Percentiles rank a stretch among this genome's conserved stretches.
Evolutionary conservation across 805 yeast species (phyloP).

Genomic region (Candida stauntonica): DNA sequence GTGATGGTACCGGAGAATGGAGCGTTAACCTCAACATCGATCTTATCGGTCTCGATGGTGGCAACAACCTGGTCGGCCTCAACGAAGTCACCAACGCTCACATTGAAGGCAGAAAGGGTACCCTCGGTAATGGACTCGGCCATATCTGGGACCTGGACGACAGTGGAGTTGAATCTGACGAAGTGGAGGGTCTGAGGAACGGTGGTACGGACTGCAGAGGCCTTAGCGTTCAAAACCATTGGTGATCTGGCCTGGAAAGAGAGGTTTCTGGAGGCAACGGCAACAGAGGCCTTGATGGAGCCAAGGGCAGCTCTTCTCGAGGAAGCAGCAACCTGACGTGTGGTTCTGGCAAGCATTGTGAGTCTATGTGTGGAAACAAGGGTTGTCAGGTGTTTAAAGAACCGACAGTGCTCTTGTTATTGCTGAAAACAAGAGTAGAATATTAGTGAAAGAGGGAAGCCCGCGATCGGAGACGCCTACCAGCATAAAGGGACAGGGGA

Average conservation of each 20-base stretch:
- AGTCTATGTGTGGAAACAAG: background rate
- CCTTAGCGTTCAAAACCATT: no score
- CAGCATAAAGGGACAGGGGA: no score
- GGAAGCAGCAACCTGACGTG: slow-evolving; percentile 10
- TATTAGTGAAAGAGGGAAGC: slow-evolving; percentile 3
- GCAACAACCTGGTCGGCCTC: slow-evolving; percentile 87
- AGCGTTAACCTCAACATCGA: slow-evolving; percentile 94
- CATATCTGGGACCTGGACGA: slow-evolving; percentile 94
- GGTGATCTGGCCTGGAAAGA: no score
- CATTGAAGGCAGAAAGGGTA: slow-evolving; percentile 66
- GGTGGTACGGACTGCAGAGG: slow-evolving; percentile 2
- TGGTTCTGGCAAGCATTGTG: slow-evolving; percentile 14
- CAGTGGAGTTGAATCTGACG: slow-evolving; percentile 35
- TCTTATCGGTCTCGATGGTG: slow-evolving; percentile 97
- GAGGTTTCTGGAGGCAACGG: slow-evolving; percentile 9
- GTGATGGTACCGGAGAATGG: slow-evolving; percentile 88
- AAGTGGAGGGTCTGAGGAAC: slow-evolving; percentile 3
- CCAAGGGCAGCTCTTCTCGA: slow-evolving; percentile 8
- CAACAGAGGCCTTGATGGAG: slow-evolving; percentile 4
- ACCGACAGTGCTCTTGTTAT: no score
- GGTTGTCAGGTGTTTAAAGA: no score
- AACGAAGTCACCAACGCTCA: slow-evolving; percentile 84
- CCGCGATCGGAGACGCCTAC: slow-evolving; percentile 14
- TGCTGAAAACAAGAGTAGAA: no score
- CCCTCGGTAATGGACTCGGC: slow-evolving; percentile 99